phyloP scores from a whole-genome alignment of 2,329 filamentous ascomycete species.

The Ophiostoma ulmi region DNA sequence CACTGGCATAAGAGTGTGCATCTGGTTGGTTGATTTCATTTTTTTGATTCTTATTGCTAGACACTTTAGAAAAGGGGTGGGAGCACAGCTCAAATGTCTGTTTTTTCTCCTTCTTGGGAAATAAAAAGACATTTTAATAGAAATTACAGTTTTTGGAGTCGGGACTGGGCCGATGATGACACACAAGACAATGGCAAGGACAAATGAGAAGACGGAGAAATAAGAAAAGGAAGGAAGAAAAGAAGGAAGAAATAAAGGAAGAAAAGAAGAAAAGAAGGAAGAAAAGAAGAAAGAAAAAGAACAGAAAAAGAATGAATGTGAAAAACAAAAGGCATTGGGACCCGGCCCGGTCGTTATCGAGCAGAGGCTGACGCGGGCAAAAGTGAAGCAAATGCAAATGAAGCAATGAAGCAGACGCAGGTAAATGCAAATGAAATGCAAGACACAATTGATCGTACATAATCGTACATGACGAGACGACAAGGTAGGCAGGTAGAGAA shows the following conservation, averaged over 20 bases:
- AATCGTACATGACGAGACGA: constrained; percentile 6
- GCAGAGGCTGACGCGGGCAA: background rate
- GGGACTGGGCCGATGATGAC: background rate
- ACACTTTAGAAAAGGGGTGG: background rate
- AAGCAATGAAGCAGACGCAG: background rate
- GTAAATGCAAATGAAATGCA: background rate
- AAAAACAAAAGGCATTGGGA: background rate
- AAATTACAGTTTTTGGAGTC: background rate
- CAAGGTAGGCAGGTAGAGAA: background rate
- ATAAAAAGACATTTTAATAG: background rate
- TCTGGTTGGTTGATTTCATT: background rate
- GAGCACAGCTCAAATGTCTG: constrained; percentile 6
- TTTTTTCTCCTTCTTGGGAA: background rate
- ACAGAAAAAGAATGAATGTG: background rate
- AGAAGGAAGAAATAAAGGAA: background rate
- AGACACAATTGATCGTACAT: constrained; percentile 1
- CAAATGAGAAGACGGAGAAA: too few species aligned
- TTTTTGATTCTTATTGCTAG: constrained; percentile 7
- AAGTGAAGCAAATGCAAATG: background rate
- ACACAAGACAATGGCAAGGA: too few species aligned
- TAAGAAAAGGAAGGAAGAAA: background rate
- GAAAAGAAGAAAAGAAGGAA: background rate
- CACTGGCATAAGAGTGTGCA: background rate
- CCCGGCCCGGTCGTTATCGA: constrained; percentile 3
- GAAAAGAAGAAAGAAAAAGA: background rate